Conservation (phyloP, 306 rosid species). For the Comarum palustre region DNA sequence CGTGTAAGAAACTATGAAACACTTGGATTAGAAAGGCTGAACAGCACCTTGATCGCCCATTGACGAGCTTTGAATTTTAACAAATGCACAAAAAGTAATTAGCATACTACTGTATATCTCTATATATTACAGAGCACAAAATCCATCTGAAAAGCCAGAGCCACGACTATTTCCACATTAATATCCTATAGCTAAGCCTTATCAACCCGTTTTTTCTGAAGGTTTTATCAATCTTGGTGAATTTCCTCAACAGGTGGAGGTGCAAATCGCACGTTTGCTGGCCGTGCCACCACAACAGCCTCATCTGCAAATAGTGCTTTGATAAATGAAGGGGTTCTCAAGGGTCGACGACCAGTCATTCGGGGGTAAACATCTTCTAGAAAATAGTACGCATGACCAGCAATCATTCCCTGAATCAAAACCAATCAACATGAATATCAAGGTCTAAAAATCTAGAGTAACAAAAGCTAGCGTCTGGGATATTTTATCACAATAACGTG, state of each 20-base stretch:
- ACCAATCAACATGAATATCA: neutral
- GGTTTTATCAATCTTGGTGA: constrained; percentile 47
- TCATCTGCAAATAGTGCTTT: constrained; percentile 86
- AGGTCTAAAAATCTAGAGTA: neutral
- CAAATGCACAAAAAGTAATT: constrained; percentile 34
- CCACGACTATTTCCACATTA: constrained; percentile 17
- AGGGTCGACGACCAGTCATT: constrained; percentile 84
- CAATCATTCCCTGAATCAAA: constrained; percentile 81
- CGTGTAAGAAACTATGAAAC: neutral
- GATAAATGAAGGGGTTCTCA: constrained; percentile 82
- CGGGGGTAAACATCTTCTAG: constrained; percentile 89
- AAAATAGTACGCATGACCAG: constrained; percentile 95
- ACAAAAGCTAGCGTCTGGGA: neutral
- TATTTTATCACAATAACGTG: neutral
- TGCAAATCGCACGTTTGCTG: constrained; percentile 78
- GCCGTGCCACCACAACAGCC: constrained; percentile 72
- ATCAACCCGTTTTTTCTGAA: neutral
- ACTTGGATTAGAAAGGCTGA: constrained; percentile 2
- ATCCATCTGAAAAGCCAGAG: constrained; percentile 16
- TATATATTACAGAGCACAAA: constrained; percentile 51
- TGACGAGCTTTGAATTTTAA: constrained; percentile 25
- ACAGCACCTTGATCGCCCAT: constrained; percentile 17
- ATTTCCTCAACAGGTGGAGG: constrained; percentile 62
- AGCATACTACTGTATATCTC: constrained; percentile 19
- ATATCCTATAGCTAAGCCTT: neutral